These are phyloP conservation scores for Lunularia cruciata DNA, from an alignment of 225 moss, liverwort and hornwort genomes.

Conservation along the genomic window DNA sequence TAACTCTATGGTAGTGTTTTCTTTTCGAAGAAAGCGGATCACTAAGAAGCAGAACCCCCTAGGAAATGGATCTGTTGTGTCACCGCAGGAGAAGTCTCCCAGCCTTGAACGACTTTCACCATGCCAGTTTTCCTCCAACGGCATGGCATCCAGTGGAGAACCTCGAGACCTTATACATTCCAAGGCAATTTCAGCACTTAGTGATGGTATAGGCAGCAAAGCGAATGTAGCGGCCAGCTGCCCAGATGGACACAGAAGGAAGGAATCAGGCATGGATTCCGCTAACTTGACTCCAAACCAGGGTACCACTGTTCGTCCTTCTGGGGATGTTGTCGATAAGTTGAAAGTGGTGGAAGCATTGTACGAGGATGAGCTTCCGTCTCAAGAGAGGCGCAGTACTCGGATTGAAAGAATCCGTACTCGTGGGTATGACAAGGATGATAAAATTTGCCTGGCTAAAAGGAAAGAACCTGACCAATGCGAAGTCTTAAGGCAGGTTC, in stretches of 20 bases:
- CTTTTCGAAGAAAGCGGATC: constrained; percentile 5
- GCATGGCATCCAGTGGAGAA: not conserved
- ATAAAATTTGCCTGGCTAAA: constrained; percentile 54
- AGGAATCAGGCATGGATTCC: constrained; percentile 30
- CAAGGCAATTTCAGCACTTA: not conserved
- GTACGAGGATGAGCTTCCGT: constrained; percentile 64
- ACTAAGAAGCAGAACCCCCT: constrained; percentile 2
- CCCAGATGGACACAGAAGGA: constrained; percentile 42
- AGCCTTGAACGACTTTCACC: constrained; percentile 12
- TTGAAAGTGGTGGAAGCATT: constrained; percentile 44
- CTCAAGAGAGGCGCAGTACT: constrained; percentile 73
- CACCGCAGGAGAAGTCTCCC: constrained; percentile 4
- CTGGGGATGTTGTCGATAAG: constrained; percentile 44
- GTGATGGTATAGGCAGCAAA: not conserved
- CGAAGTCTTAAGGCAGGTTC: constrained; percentile 60
- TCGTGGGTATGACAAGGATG: constrained; percentile 73
- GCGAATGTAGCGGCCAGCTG: not conserved
- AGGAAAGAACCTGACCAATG: constrained; percentile 63
- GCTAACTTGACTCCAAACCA: constrained; percentile 8
- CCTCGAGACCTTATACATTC: not conserved
- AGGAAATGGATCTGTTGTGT: not conserved
- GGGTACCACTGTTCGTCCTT: constrained; percentile 37
- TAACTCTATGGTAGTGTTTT: constrained; percentile 28
- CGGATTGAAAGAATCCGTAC: constrained; percentile 81
- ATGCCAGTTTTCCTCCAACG: constrained; percentile 10